These are phyloP conservation scores for Crithidia sp. DNA, from an alignment of 208 protist species.

Conservation along the genomic window DNA sequence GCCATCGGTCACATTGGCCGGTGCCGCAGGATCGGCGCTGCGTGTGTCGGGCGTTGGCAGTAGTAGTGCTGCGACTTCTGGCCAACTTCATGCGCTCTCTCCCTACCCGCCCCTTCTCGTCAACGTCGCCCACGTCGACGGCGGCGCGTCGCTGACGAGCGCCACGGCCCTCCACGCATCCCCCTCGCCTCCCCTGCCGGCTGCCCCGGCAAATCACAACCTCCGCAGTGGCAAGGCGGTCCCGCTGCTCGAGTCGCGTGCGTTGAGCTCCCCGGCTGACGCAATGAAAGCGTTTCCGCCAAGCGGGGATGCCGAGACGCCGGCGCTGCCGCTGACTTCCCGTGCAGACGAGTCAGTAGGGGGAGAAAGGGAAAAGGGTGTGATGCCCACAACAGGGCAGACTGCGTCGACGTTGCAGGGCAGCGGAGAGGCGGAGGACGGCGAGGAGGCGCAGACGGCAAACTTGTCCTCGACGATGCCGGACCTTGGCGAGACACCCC, in stretches of 20 bases:
- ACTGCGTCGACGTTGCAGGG: neutral
- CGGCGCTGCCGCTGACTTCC: neutral
- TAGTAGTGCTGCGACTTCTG: neutral
- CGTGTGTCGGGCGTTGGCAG: neutral
- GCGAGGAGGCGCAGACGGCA: neutral
- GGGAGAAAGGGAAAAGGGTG: too few species aligned
- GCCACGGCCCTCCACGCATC: neutral
- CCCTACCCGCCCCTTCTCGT: conserved; percentile 8
- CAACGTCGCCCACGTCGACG: neutral
- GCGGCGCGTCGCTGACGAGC: neutral
- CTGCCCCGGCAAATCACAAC: conserved; percentile 24
- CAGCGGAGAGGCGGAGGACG: neutral
- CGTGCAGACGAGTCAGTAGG: too few species aligned
- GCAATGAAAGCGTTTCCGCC: neutral
- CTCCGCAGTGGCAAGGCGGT: conserved; percentile 6
- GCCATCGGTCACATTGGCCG: neutral
- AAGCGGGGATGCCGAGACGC: too few species aligned
- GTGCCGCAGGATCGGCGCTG: neutral
- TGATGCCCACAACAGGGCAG: neutral
- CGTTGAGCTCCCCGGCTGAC: neutral
- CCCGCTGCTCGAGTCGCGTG: conserved; percentile 4
- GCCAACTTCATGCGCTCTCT: neutral
- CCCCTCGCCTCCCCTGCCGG: conserved; percentile 17
- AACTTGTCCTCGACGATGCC: conserved; percentile 32
- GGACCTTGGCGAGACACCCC: conserved; percentile 23